These are phyloP conservation scores for Fusarium sp. DNA, from an alignment of 2,329 filamentous ascomycete genomes.

Conservation along the genomic window DNA sequence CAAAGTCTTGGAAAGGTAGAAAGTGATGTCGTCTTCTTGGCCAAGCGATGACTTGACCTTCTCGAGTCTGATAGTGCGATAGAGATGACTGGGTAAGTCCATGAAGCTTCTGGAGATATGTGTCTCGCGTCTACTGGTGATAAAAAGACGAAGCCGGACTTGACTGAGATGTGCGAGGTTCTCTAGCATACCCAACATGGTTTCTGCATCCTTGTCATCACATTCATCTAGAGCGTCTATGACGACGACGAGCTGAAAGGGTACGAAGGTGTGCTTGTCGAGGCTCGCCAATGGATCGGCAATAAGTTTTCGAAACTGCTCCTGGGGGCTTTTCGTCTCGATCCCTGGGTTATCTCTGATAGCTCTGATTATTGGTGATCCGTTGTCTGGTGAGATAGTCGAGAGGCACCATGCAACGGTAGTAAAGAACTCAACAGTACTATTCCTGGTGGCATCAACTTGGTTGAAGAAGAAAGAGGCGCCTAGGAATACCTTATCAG, in stretches of 20 bases:
- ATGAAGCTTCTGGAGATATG: background rate
- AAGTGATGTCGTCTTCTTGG: background rate
- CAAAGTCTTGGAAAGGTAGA: slow-evolving; percentile 3
- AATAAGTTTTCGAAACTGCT: slow-evolving; percentile 11
- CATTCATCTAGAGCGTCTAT: slow-evolving; percentile 27
- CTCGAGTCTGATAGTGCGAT: background rate
- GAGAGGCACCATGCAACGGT: slow-evolving; percentile 11
- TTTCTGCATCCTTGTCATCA: background rate
- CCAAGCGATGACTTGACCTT: background rate
- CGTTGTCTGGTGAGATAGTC: background rate
- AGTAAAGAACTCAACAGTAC: background rate
- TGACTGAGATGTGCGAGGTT: background rate
- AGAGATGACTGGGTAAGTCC: background rate
- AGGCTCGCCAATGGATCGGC: background rate
- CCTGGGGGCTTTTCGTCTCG: background rate
- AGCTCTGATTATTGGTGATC: background rate
- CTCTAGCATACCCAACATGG: background rate
- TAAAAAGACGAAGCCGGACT: slow-evolving; percentile 12
- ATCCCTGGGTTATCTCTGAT: background rate
- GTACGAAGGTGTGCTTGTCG: background rate
- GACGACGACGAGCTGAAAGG: background rate
- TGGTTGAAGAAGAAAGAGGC: slow-evolving; percentile 27
- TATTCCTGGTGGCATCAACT: slow-evolving; percentile 8
- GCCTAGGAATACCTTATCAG: background rate
- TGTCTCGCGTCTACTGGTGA: slow-evolving; percentile 11